These are phyloP conservation scores for Amanita exitialis DNA, from an alignment of 768 basidiomycete genomes.

Conservation along the genomic window DNA sequence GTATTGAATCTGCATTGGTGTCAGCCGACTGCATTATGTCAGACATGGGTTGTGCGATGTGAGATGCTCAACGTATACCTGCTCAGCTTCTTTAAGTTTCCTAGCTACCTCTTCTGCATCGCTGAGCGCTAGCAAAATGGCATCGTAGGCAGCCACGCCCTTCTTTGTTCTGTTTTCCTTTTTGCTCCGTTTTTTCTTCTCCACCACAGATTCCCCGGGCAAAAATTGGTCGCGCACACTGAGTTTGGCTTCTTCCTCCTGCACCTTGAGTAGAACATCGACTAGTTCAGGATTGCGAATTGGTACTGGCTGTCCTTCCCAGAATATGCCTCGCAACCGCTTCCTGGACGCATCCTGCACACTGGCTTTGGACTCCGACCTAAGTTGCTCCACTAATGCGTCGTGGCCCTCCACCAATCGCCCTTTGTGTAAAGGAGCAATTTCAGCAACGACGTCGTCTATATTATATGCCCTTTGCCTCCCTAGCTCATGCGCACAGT, in stretches of 20 bases:
- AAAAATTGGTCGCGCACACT: slow-evolving; percentile 23
- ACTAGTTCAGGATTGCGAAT: slow-evolving; percentile 89
- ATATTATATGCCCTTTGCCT: slow-evolving; percentile 72
- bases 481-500: slow-evolving; percentile 86
- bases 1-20: slow-evolving; percentile 20
- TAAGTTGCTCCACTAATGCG: slow-evolving; percentile 39
- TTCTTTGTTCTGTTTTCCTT: slow-evolving; percentile 42
- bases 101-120: slow-evolving; percentile 84
- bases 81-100: slow-evolving; percentile 75
- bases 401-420: slow-evolving; percentile 59
- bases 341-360: slow-evolving; percentile 32
- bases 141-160: slow-evolving; percentile 81
- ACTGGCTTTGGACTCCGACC: slow-evolving; percentile 26
- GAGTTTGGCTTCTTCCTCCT: slow-evolving; percentile 62
- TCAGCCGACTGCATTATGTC: not conserved
- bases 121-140: slow-evolving; percentile 71
- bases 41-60: not conserved
- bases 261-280: slow-evolving; percentile 74
- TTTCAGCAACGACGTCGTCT: slow-evolving; percentile 59
- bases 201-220: slow-evolving; percentile 17
- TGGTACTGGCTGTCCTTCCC: slow-evolving; percentile 80
- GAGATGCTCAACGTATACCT: slow-evolving; percentile 33
- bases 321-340: slow-evolving; percentile 50
- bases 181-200: slow-evolving; percentile 16
- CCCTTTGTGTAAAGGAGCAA: slow-evolving; percentile 45